Evolutionary conservation across 192 early-diverging fungal genomes (phyloP).

Genomic region (Podila epicladia): DNA sequence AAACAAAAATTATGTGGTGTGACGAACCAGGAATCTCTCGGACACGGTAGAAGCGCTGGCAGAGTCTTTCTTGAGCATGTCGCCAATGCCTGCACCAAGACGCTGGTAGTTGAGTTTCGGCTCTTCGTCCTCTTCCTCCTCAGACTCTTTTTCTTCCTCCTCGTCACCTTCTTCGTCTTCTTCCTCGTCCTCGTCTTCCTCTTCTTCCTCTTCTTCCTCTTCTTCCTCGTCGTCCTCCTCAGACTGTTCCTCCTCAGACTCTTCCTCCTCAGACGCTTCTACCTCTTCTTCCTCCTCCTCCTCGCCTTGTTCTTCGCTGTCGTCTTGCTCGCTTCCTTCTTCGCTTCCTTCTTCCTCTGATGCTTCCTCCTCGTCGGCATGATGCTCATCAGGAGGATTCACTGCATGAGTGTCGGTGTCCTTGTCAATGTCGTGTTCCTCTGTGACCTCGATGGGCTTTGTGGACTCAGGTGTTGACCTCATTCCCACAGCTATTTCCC

Average conservation of each 20-base stretch:
- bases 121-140: slow-evolving; percentile 86
- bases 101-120: slow-evolving; percentile 92
- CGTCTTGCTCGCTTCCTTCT: slow-evolving; percentile 36
- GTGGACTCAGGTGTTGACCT: slow-evolving; percentile 20
- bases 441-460: slow-evolving; percentile 8
- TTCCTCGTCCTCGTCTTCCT: slow-evolving; percentile 53
- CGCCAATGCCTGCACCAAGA: slow-evolving; percentile 77
- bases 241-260: slow-evolving; percentile 56
- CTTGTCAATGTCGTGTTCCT: slow-evolving; percentile 1
- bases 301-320: slow-evolving; percentile 27
- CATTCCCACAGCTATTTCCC: slow-evolving; percentile 9
- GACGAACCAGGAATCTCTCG: slow-evolving; percentile 83
- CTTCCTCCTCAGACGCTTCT: slow-evolving; percentile 28
- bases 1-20: not conserved
- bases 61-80: slow-evolving; percentile 87
- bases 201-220: slow-evolving; percentile 28
- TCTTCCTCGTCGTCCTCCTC: slow-evolving; percentile 26
- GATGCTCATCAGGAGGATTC: slow-evolving; percentile 9
- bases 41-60: slow-evolving; percentile 84
- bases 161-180: slow-evolving; percentile 41
- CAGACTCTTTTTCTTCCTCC: slow-evolving; percentile 53
- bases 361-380: not conserved
- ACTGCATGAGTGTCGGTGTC: slow-evolving; percentile 8
- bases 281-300: slow-evolving; percentile 48
- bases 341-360: slow-evolving; percentile 8